Percentiles rank a stretch among this genome's conserved stretches.
These are phyloP conservation scores for Podospora pseudoanserina DNA, from an alignment of 495 filamentous ascomycete species.

Conservation along the genomic window DNA sequence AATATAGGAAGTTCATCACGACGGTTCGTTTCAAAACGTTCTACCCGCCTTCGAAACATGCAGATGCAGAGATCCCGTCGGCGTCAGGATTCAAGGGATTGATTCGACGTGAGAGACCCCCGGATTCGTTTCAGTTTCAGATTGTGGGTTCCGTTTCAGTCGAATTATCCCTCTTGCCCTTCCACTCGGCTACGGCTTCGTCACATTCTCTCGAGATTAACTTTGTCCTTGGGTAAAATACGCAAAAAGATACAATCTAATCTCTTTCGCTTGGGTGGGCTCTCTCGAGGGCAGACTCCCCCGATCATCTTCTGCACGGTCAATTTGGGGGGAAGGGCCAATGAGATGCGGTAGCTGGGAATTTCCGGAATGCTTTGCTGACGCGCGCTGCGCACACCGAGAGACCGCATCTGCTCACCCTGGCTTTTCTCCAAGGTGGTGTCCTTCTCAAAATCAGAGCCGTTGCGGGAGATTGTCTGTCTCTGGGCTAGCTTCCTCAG, in stretches of 20 bases:
- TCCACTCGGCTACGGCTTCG: not conserved
- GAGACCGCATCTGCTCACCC: conserved; percentile 1
- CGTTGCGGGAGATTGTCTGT: not conserved
- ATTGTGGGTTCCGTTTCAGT: conserved; percentile 2
- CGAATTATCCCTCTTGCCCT: not conserved
- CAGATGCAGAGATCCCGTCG: conserved; percentile 3
- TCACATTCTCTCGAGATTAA: not conserved
- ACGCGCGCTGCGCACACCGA: conserved; percentile 2
- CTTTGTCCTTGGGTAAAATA: not conserved
- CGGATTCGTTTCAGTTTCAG: conserved; percentile 15
- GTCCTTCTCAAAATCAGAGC: not conserved
- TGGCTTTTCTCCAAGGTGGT: not conserved
- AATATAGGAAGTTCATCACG: conserved; percentile 16
- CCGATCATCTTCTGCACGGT: not conserved
- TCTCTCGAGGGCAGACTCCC: not conserved
- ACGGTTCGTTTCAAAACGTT: conserved; percentile 31
- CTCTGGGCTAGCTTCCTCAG: conserved; percentile 1
- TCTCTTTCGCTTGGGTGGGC: not conserved
- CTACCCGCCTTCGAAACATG: conserved; percentile 27
- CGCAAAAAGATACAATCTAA: not conserved
- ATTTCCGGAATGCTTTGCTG: not conserved
- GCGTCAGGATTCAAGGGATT: not conserved
- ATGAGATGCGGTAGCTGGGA: not conserved
- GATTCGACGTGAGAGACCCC: not conserved
- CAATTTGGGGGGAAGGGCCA: not conserved